These are phyloP conservation scores for Suillus bovinus DNA, from an alignment of 768 basidiomycete genomes.

Conservation along the genomic window DNA sequence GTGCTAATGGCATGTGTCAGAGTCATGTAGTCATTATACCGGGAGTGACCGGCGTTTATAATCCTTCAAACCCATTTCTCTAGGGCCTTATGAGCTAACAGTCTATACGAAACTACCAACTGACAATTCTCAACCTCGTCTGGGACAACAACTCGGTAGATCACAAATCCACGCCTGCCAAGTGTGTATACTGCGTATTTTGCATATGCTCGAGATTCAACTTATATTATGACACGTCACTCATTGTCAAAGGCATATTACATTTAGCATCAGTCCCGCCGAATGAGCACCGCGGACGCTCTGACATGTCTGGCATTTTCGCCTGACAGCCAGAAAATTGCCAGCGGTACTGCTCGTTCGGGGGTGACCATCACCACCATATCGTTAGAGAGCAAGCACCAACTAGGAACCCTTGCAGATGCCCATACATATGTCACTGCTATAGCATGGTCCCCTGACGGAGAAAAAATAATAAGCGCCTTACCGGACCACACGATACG, in stretches of 20 bases:
- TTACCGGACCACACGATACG: constrained; percentile 30
- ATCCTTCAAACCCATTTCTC: too few relatives aligned
- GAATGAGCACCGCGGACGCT: not conserved
- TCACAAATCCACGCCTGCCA: not conserved
- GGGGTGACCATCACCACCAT: not conserved
- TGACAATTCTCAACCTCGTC: too few relatives aligned
- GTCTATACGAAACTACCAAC: too few relatives aligned
- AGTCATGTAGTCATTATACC: too few relatives aligned
- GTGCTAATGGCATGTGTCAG: too few relatives aligned
- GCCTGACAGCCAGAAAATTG: not conserved
- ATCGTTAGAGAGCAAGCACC: not conserved
- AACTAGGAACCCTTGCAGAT: not conserved
- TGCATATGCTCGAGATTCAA: not conserved
- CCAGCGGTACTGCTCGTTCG: constrained; percentile 3
- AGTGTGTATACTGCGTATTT: not conserved
- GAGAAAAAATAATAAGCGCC: constrained; percentile 26
- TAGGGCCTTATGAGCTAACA: too few relatives aligned
- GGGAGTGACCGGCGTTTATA: too few relatives aligned
- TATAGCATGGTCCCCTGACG: constrained; percentile 32
- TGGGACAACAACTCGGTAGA: not conserved
- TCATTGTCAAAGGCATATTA: not conserved
- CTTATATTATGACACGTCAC: not conserved
- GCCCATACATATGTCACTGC: not conserved
- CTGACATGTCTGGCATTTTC: constrained; percentile 5
- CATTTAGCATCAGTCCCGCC: not conserved